Percentiles rank a stretch among this genome's conserved stretches.
These are phyloP conservation scores for Arachnomyces sp. DNA, from an alignment of 2,329 filamentous ascomycete genomes.

Conservation along the genomic window DNA sequence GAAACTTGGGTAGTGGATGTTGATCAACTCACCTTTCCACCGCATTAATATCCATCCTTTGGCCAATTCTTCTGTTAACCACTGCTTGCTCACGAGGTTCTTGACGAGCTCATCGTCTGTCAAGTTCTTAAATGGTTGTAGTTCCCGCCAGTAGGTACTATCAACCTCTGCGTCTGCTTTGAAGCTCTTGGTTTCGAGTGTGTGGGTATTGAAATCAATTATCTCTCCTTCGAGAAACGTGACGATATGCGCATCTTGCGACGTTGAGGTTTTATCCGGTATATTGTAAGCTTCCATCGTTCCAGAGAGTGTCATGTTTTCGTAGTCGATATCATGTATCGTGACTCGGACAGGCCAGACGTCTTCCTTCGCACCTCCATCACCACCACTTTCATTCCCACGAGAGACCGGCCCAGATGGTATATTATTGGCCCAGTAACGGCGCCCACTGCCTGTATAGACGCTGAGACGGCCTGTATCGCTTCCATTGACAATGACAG, in stretches of 20 bases:
- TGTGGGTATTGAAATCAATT: constrained; percentile 51
- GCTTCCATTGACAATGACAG: constrained; percentile 28
- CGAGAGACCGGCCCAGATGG: constrained; percentile 12
- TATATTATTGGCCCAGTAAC: constrained; percentile 25
- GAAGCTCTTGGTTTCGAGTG: constrained; percentile 40
- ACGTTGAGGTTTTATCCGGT: constrained; percentile 42
- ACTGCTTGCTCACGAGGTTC: constrained; percentile 37
- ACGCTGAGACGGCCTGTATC: constrained; percentile 28
- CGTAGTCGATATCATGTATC: constrained; percentile 54
- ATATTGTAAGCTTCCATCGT: constrained; percentile 66
- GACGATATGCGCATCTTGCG: constrained; percentile 32
- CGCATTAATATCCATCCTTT: constrained; percentile 43
- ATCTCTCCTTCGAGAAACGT: constrained; percentile 63
- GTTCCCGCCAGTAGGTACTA: constrained; percentile 40
- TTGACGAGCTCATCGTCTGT: constrained; percentile 37
- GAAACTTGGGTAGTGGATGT: neutral
- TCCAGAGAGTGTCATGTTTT: constrained; percentile 54
- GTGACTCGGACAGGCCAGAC: constrained; percentile 61
- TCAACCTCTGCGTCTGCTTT: constrained; percentile 39
- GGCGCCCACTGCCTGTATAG: constrained; percentile 29
- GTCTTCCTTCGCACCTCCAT: constrained; percentile 37
- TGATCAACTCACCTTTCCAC: constrained; percentile 37
- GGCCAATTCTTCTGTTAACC: constrained; percentile 33
- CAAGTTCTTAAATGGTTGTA: constrained; percentile 40
- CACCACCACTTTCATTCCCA: constrained; percentile 7